phyloP scores from a whole-genome alignment of 148 eudicot genomes.

The Tetragonia tetragonoides region DNA sequence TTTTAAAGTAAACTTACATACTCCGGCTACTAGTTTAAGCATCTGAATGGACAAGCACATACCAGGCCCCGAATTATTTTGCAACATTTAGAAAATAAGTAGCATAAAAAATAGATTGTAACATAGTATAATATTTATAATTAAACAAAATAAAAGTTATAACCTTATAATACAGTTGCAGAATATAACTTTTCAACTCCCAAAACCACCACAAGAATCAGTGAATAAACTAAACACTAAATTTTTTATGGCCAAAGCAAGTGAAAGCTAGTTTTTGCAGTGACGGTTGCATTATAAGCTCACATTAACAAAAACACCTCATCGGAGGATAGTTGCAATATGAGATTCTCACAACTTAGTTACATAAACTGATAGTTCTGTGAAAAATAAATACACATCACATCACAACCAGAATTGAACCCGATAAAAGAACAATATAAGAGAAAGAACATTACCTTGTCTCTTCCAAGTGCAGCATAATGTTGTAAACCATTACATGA shows the following conservation, averaged over 20 bases:
- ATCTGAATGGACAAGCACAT: neutral
- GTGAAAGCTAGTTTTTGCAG: neutral
- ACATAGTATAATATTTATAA: no score
- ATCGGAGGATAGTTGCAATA: neutral
- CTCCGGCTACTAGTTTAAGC: neutral
- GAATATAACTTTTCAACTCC: neutral
- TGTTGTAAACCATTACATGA: constrained; percentile 98
- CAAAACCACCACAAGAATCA: neutral
- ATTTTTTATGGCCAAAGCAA: neutral
- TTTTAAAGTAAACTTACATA: neutral
- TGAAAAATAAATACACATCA: neutral
- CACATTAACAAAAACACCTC: neutral
- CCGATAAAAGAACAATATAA: neutral
- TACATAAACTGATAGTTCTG: neutral
- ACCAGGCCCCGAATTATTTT: neutral
- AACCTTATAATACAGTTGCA: neutral
- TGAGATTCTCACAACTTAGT: neutral
- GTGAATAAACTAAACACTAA: neutral
- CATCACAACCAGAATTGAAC: neutral
- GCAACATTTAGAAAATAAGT: neutral
- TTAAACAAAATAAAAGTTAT: no score
- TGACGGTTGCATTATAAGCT: neutral
- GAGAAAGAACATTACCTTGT: constrained; percentile 61
- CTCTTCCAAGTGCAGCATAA: constrained; percentile 99
- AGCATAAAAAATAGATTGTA: no score